A percentile compares a stretch with the other conserved stretches of the same genome.
Evolutionary conservation across 2,329 filamentous ascomycete species (phyloP).

Genomic region (Hymenoscyphus scutula): DNA sequence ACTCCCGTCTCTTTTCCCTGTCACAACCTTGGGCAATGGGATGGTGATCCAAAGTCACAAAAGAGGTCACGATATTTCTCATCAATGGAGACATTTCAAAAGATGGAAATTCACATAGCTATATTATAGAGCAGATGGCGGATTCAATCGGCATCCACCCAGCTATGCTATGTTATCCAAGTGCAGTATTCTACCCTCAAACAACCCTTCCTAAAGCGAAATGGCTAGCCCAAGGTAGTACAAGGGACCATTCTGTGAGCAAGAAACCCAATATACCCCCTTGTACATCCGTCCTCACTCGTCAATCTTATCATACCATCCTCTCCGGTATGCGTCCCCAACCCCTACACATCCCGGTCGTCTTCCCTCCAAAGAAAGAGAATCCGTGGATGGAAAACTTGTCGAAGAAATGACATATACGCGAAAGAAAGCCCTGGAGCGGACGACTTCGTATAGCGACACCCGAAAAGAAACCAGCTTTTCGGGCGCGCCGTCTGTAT

Average conservation of each 20-base stretch:
- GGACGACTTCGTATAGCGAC: slow-evolving; percentile 30
- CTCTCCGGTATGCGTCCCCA: slow-evolving; percentile 18
- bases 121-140: slow-evolving; percentile 6
- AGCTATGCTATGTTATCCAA: slow-evolving; percentile 12
- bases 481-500: slow-evolving; percentile 22
- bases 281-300: slow-evolving; percentile 13
- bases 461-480: slow-evolving; percentile 27
- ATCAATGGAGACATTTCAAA: neutral
- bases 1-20: neutral
- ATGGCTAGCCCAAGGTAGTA: slow-evolving; percentile 16
- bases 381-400: slow-evolving; percentile 20
- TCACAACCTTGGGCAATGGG: neutral
- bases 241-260: slow-evolving; percentile 15
- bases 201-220: slow-evolving; percentile 7
- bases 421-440: slow-evolving; percentile 29
- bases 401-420: slow-evolving; percentile 17
- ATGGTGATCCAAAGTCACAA: too few species aligned
- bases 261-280: slow-evolving; percentile 14
- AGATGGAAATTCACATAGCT: neutral
- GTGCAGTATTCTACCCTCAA: slow-evolving; percentile 9
- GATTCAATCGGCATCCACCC: slow-evolving; percentile 19
- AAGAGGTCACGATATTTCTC: neutral
- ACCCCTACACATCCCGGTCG: slow-evolving; percentile 14
- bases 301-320: slow-evolving; percentile 9
- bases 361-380: slow-evolving; percentile 9